phyloP scores from a whole-genome alignment of 352 stramenopile species.

The Achlya hypogyna region DNA sequence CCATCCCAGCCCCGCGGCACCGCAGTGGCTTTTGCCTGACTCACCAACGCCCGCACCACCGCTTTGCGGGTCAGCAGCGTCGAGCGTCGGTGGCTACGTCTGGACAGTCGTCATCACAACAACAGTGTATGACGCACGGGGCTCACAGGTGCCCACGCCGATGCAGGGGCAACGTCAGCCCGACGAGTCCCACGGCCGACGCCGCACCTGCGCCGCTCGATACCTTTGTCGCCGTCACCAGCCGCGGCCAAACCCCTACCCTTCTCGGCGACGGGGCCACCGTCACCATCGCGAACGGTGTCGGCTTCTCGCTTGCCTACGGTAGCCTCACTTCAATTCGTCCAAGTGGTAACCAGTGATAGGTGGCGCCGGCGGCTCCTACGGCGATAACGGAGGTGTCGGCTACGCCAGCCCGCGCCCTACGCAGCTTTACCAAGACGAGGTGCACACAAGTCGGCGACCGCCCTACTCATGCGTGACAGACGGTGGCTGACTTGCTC shows the following conservation, averaged over 20 bases:
- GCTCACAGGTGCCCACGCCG: background rate
- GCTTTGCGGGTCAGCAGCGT: background rate
- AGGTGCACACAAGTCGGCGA: no score
- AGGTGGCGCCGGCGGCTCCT: conserved; percentile 74
- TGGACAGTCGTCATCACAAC: conserved; percentile 17
- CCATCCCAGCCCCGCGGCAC: conserved; percentile 36
- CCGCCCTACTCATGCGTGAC: no score
- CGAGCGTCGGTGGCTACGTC: background rate
- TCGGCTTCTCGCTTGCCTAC: conserved; percentile 9
- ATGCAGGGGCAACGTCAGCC: conserved; percentile 62
- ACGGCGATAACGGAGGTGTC: conserved; percentile 33
- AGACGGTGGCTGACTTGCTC: conserved; percentile 59
- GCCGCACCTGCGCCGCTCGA: conserved; percentile 24
- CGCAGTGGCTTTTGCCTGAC: conserved; percentile 26
- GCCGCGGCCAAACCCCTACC: conserved; percentile 22
- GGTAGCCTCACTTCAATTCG: conserved; percentile 39
- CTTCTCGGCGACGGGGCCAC: conserved; percentile 22
- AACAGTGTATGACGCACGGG: background rate
- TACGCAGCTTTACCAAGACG: conserved; percentile 25
- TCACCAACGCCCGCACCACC: conserved; percentile 10
- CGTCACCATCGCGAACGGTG: conserved; percentile 8
- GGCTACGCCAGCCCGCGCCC: conserved; percentile 40
- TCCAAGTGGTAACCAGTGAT: conserved; percentile 63
- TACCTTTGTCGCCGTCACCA: conserved; percentile 28
- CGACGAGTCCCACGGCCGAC: conserved; percentile 63